Conservation (phyloP, 1,139 yeast genomes). For the Debaryomycetaceae sp. region DNA sequence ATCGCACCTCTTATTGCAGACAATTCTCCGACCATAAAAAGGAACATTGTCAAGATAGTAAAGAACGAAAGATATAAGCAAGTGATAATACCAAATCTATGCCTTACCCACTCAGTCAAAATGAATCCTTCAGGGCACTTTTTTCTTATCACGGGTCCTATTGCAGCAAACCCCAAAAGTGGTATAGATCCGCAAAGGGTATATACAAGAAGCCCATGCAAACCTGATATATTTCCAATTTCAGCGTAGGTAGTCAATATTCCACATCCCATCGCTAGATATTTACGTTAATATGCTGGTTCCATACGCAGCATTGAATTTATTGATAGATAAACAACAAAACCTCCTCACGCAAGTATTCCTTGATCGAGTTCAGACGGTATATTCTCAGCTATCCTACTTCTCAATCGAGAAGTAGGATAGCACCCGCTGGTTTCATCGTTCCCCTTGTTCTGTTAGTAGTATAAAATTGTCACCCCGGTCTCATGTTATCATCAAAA, state of each 20-base stretch:
- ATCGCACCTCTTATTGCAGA: constrained; percentile 77
- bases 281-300: constrained; percentile 3
- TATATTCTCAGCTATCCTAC: constrained; percentile 59
- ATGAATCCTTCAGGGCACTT: constrained; percentile 90
- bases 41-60: constrained; percentile 80
- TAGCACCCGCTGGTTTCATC: constrained; percentile 51
- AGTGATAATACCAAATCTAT: constrained; percentile 69
- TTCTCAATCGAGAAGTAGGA: constrained; percentile 14
- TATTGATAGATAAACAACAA: constrained; percentile 9
- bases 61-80: constrained; percentile 76
- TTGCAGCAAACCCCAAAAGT: constrained; percentile 70
- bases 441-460: constrained; percentile 1
- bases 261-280: constrained; percentile 85
- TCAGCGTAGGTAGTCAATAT: constrained; percentile 81
- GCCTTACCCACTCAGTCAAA: constrained; percentile 91
- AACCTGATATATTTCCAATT: constrained; percentile 81
- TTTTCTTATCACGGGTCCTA: constrained; percentile 78
- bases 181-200: constrained; percentile 83
- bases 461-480: background rate
- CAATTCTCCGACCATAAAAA: constrained; percentile 86
- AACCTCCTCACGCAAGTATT: constrained; percentile 83
- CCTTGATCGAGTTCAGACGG: constrained; percentile 88
- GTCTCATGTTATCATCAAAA: background rate
- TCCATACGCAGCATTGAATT: background rate
- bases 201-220: constrained; percentile 84